Evolutionary conservation across 2,329 filamentous ascomycete genomes (phyloP), one percentile per base, ranked within the genome.

Genomic region (Fusarium sp.): DNA sequence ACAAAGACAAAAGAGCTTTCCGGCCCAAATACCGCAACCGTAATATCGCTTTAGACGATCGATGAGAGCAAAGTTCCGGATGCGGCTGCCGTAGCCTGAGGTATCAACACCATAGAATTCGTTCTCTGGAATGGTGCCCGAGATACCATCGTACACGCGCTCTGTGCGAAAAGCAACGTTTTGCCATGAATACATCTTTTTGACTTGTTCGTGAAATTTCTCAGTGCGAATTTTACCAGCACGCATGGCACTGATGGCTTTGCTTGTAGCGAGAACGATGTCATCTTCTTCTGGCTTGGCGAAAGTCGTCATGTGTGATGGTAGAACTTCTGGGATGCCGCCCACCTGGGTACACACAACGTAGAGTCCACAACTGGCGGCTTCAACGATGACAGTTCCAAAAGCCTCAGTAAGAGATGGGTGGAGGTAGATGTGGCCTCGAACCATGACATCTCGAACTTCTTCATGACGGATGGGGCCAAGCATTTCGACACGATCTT

Each of bases 161-260:
- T 99, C 96, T 1, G 96, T 98, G 57, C 96, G 92, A 73, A 92
- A 88, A 16, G 96, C 96, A 28, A 99, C 95, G 78, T 99, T 95
- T 28, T 93, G 93, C 96, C 96, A 99, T 3, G 93, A 97, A 82
- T 99, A 99, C 96, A 98, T 98, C 83, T 92, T 93, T 80, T 95
- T 94, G 67, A 99, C 96, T 79, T 98, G 93, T 71, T 97, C 95
- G 78, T 99, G 96, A 77, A 99, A 99, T 41, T 91, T 89, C 78
- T 98, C 95, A 2, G 96, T 97, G 67, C 93, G 90, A 28, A 99
- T 92, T 74, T 91, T 93, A 72, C 94, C 95, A 8, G 91, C 92
- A 43, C 95, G 90, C 57, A 99, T 85, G 29, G 93, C 91, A 0
- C 90, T 91, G 66, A 99, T 98, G 20, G 97, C 96, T 70, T 91